These are phyloP conservation scores for Rhynchospora pubera DNA, from an alignment of 176 grass and related monocot species.

Conservation along the genomic window DNA sequence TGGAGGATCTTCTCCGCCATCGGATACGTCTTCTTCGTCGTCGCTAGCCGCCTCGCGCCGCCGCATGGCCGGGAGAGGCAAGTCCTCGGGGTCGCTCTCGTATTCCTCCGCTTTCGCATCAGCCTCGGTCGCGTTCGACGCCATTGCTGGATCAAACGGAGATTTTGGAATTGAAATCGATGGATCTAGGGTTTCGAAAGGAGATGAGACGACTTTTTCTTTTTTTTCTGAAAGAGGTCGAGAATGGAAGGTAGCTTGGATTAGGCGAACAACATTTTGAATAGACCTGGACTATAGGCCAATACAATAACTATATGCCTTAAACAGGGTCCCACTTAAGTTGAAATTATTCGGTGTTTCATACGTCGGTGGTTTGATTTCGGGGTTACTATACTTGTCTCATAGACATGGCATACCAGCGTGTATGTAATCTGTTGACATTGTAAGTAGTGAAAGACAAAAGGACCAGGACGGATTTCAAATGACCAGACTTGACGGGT, in stretches of 20 bases:
- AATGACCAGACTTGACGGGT: too few species aligned
- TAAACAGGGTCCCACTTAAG: neutral
- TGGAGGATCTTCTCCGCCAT: neutral
- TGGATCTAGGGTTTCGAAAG: constrained; percentile 34
- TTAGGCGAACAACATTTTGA: neutral
- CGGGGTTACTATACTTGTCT: neutral
- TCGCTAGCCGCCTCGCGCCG: constrained; percentile 75
- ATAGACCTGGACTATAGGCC: neutral
- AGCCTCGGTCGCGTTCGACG: constrained; percentile 57
- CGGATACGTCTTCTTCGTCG: constrained; percentile 54
- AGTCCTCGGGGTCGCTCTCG: constrained; percentile 91
- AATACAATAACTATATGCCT: neutral
- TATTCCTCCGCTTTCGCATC: constrained; percentile 62
- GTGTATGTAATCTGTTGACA: neutral
- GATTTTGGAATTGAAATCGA: constrained; percentile 1
- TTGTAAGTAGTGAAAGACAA: too few species aligned
- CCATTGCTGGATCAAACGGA: constrained; percentile 34
- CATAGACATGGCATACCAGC: neutral
- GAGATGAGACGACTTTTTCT: constrained; percentile 42
- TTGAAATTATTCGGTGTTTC: neutral
- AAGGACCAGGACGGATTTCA: too few species aligned
- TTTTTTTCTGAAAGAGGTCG: neutral
- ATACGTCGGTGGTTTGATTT: neutral
- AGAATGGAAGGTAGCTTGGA: constrained; percentile 10
- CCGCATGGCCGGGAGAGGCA: constrained; percentile 50